Evolutionary conservation across 345 rosid species (phyloP), one percentile per base, ranked within the genome.

Genomic region (Citropsis articulata): DNA sequence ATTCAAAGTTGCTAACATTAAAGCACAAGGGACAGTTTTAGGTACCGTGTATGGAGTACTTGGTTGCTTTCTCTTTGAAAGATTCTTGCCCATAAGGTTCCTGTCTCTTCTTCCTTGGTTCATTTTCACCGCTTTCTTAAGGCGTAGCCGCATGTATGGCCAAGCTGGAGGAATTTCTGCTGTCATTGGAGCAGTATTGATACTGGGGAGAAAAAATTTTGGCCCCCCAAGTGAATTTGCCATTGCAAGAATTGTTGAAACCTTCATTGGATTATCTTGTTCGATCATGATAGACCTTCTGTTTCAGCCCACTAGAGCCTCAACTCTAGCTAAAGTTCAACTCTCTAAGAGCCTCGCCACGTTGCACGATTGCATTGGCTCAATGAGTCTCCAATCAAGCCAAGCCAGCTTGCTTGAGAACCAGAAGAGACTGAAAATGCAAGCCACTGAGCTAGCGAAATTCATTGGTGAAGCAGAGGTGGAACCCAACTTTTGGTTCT

Each of bases 81-180:
- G 87, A 80, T 88, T 84, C 82, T 78, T 93, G 83, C 78, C 93
- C 1, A 25, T 93, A 35, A 88, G 98, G 87, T 88, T 95, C 75
- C 57, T 95, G 2, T 91, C 93, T 61, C 88, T 95, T 21, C 86
- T 95, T 76, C 99, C 99, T 16, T 93, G 98, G 99, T 90, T 95
- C 86, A 60, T 95, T 65, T 83, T 93, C 78, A 75, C 92, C 21
- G 86, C 89, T 79, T 92, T 93, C 64, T 79, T 95, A 31, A 71
- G 91, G 82, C 90, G 81, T 24, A 93, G 98, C 79, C 69, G 78
- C 65, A 91, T 93, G 90, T 95, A 93, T 53, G 94, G 97, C 36
- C 94, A 85, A 60, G 99, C 98, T 1, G 99, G 98, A 24, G 98
- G 98, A 2, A 81, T 92, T 38, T 92, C 99, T 0, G 97, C 99